Conservation (phyloP, 495 filamentous ascomycete genomes). For the Aspergillus diversus region DNA sequence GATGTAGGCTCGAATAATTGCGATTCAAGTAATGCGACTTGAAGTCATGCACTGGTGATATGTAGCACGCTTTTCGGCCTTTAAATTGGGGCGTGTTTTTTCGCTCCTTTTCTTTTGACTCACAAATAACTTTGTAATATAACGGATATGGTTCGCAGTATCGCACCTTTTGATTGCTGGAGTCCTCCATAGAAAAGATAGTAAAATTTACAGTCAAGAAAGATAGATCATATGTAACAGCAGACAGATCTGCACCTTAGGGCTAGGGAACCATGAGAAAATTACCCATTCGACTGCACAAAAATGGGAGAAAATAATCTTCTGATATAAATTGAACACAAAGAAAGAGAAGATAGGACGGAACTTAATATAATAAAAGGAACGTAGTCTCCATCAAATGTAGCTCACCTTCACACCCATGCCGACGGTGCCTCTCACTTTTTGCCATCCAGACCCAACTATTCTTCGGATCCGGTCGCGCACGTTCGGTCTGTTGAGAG, state of each 20-base stretch:
- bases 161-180: constrained; percentile 1
- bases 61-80: not conserved
- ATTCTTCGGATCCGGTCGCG: constrained; percentile 73
- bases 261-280: constrained; percentile 14
- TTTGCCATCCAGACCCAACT: constrained; percentile 74
- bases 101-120: not conserved
- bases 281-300: not conserved
- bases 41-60: not conserved
- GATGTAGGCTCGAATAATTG: not conserved
- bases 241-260: not conserved
- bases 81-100: not conserved
- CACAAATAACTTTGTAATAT: not conserved
- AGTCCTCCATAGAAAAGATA: constrained; percentile 7
- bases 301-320: not conserved
- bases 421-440: constrained; percentile 81
- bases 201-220: constrained; percentile 23
- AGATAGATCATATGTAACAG: constrained; percentile 21
- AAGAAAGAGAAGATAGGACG: constrained; percentile 24
- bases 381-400: constrained; percentile 56
- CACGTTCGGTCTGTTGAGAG: constrained; percentile 74
- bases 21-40: constrained; percentile 5
- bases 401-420: constrained; percentile 99
- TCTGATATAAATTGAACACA: constrained; percentile 13
- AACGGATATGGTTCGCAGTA: constrained; percentile 1
- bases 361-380: constrained; percentile 17